Base-by-base conservation (phyloP, 129 eudicot species). In the Flaveria bidentis region DNA sequence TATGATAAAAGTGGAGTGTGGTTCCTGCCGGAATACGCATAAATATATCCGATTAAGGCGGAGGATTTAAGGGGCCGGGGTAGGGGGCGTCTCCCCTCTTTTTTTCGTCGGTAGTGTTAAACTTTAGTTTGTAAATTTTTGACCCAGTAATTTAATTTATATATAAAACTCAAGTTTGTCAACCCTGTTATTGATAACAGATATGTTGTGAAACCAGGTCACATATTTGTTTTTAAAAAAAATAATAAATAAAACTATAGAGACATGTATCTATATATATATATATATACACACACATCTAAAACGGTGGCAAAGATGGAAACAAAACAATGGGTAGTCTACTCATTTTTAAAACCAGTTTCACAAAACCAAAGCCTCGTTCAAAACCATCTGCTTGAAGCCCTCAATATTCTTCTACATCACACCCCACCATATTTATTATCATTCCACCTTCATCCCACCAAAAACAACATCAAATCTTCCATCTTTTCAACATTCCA, bases 311-410 rank as follows among this genome's bases (percentile, higher is more conserved):
- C 80, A 68, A 45, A 33, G 5, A 28, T 62, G 12, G 0, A 26
- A 4, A 11, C 44, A 62, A 75, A 55, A 86, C 96, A 80, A 85
- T 83, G 96, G 89, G 89, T 89, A 78, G 75, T 30, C 47, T 67
- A 75, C 67, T n/a, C 42, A 22, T 62, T 51, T 23, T 23, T 30
- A 68, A 71, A 78, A 45, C 71, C 39, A 23, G 50, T 64, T 76
- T 42, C 44, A 6, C 60, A 63, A 80, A 74, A 83, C 85, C 87
- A 74, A 80, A 76, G 83, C 93, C 93, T 28, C 68, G 10, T 28
- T 28, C 45, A 62, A 62, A 62, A 62, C 68, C 68, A 85, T 70
- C 78, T 78, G 83, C 88, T 67, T 81, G 67, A 72, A 72, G 77
- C 82, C 75, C 41, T 36, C 41, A 5, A 36, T 36, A 7, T 36